Evolutionary conservation across 495 filamentous ascomycete species (phyloP), one percentile per base, ranked within the genome.

Genomic region (Talaromyces stipitatus): DNA sequence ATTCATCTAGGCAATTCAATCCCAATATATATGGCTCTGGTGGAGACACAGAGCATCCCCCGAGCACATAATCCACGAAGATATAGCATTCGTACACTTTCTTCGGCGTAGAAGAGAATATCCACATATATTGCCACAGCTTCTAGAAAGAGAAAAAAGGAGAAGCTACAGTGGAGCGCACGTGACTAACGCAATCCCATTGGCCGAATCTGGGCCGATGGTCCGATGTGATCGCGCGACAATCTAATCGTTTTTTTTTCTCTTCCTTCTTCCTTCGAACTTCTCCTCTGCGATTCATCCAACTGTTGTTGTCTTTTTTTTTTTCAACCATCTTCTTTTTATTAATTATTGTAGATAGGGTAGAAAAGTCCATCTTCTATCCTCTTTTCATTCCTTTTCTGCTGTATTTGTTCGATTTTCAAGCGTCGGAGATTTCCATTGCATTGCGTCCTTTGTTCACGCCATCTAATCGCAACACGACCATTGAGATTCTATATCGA

Each of bases 381-480:
- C 24, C 24, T 14, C 7, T 30, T 56, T 60, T 64, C 58, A 62
- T 63, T 64, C 41, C 28, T 50, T 60, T 58, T 56, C 61, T 27
- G 45, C 36, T 48, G 45, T 48, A 48, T 20, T 26, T 48, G 24
- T 26, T 48, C 20, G 20, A 24, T 26, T 48, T 24, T 48, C 45
- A 26, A 45, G 45, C 45, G 45, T 48, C 18, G 45, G 16, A 41
- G 36, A 20, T 18, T 41, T 41, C 36, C 9, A 38, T 18, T 41
- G 36, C 36, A 41, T 41, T 41, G 36, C 36, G 36, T 36, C 36
- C 36, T 41, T 20, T 41, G 2, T 41, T 91, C 36, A 18, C 36
- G 36, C n/a, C 36, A n/a, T 18, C 18, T 7, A 3, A 38, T 10
- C 16, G 18, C 36, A 41, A 41, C 16, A 41, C n/a, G 16, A 41